These are phyloP conservation scores for Davidsoniella neocaledoniae DNA, from an alignment of 2,329 filamentous ascomycete genomes.

Conservation along the genomic window DNA sequence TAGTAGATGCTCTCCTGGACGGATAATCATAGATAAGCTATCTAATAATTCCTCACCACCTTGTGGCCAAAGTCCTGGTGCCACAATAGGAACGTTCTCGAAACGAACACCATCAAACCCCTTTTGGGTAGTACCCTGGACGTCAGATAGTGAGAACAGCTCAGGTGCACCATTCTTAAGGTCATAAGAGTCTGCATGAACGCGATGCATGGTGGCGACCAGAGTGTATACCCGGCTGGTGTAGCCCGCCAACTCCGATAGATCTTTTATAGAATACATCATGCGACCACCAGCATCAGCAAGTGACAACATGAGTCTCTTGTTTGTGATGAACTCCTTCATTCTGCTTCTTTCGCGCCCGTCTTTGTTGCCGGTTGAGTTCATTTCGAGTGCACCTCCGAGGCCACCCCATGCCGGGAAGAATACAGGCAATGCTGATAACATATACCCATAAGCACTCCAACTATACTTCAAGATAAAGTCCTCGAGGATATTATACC, in stretches of 20 bases:
- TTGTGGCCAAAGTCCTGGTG: slow-evolving; percentile 71
- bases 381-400: slow-evolving; percentile 53
- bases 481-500: slow-evolving; percentile 97
- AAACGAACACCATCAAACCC: slow-evolving; percentile 89
- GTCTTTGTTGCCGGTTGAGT: slow-evolving; percentile 29
- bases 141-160: slow-evolving; percentile 74
- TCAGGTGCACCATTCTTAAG: slow-evolving; percentile 51
- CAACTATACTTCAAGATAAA: slow-evolving; percentile 97
- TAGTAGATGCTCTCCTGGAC: slow-evolving; percentile 78
- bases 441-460: slow-evolving; percentile 91
- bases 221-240: slow-evolving; percentile 92
- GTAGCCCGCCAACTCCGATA: slow-evolving; percentile 88
- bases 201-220: slow-evolving; percentile 84
- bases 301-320: slow-evolving; percentile 90
- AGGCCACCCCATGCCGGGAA: slow-evolving; percentile 84
- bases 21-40: slow-evolving; percentile 74
- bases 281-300: slow-evolving; percentile 92
- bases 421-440: slow-evolving; percentile 87
- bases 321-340: slow-evolving; percentile 99
- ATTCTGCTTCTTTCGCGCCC: slow-evolving; percentile 70
- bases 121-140: slow-evolving; percentile 84
- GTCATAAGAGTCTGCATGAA: slow-evolving; percentile 80
- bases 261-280: slow-evolving; percentile 99
- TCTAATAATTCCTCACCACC: slow-evolving; percentile 87
- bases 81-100: slow-evolving; percentile 84